Percentiles rank a stretch among this genome's conserved stretches.
phyloP scores from a whole-genome alignment of 192 early-diverging fungal species.

The Chytriomyces sp. region DNA sequence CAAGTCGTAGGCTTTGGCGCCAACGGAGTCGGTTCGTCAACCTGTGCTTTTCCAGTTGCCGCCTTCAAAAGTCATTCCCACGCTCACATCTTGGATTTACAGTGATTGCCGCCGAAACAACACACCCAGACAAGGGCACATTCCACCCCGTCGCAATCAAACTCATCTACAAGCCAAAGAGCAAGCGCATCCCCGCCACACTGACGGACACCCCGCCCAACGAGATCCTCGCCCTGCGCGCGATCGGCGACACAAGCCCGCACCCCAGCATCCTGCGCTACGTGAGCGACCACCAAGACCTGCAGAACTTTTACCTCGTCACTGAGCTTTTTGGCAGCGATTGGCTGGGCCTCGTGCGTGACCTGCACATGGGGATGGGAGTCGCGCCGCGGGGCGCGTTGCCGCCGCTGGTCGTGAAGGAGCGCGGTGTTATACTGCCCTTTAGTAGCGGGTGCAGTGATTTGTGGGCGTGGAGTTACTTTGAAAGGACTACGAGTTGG shows the following conservation, averaged over 20 bases:
- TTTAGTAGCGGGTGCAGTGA: neutral
- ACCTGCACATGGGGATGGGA: neutral
- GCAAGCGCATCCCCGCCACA: neutral
- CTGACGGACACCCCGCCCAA: neutral
- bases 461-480: neutral
- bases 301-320: constrained; percentile 5
- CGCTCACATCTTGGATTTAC: neutral
- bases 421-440: too few relatives aligned
- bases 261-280: constrained; percentile 2
- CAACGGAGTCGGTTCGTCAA: constrained; percentile 12
- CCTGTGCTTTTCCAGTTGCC: too few relatives aligned
- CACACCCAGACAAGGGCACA: neutral
- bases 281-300: constrained; percentile 4
- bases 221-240: constrained; percentile 5
- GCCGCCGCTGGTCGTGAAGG: too few relatives aligned
- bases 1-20: constrained; percentile 13
- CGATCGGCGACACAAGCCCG: neutral
- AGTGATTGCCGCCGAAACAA: constrained; percentile 8
- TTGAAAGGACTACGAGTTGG: neutral
- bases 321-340: constrained; percentile 11
- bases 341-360: neutral
- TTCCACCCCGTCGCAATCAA: constrained; percentile 15
- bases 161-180: constrained; percentile 11
- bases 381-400: too few relatives aligned
- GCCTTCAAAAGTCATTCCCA: too few relatives aligned